Base-by-base conservation (phyloP, 768 basidiomycete species). In the Phaeotremella fagi region DNA sequence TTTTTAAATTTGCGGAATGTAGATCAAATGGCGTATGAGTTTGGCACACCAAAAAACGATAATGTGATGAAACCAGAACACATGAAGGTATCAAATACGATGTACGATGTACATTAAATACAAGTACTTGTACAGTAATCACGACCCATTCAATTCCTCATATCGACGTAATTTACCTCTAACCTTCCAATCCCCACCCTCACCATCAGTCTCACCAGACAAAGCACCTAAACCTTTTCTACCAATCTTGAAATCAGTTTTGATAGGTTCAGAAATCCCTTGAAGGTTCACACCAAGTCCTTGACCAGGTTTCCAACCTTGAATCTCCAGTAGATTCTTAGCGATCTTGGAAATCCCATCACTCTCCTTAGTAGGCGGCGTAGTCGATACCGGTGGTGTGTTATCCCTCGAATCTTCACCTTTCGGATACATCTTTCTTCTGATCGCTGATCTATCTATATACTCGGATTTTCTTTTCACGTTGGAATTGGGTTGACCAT, bases 381-480 rank as follows among this genome's bases (percentile, higher is more conserved):
- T 7, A 22, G 37, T 12, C 23, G 54, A 5, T 35, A 33, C 26
- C 9, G 31, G 27, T 4, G 38, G 37, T 9, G 50, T 46, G 4
- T 38, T 27, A 7, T 47, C 5, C 9, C 18, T 27, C 24, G 37
- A 23, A 16, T 7, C 31, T 36, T 27, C 6, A 11, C 25, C 27
- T n/a, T 44, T 22, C 2, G 63, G 63, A 59, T 65, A 57, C 27
- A 70, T 45, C 44, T 52, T 52, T 12, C 68, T 36, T 22, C 68
- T 20, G 48, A 65, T 61, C 4, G 68, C 68, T 31, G 68, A 64
- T 31, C 68, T 41, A 50, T 70, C 68, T 22, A 65, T 28, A 54
- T 70, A 70, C 38, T 22, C 38, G 7, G 31, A 33, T 33, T 7
- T 33, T 16, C 31, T 16, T 7, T 33, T 33, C n/a, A 33, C 31